phyloP scores from a whole-genome alignment of 1,139 yeast genomes.

The Entelexis paramagnoliae region DNA sequence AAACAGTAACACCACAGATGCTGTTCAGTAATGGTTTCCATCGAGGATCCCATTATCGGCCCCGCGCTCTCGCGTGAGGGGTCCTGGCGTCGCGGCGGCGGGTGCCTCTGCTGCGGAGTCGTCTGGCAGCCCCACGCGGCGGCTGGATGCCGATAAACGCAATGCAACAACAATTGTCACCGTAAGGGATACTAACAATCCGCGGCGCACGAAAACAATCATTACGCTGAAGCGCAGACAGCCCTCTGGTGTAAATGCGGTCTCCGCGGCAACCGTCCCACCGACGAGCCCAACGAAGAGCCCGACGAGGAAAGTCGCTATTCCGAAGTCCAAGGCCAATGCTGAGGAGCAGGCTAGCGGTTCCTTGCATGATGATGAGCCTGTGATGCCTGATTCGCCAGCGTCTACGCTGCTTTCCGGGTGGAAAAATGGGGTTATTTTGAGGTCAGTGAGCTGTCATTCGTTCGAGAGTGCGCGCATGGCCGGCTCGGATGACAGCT shows the following conservation, averaged over 20 bases:
- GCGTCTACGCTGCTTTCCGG: background rate
- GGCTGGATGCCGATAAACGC: background rate
- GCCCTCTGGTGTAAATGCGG: background rate
- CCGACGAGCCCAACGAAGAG: no score
- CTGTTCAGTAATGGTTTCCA: background rate
- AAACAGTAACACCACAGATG: background rate
- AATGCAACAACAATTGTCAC: background rate
- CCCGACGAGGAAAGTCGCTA: no score
- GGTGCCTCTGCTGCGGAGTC: background rate
- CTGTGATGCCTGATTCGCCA: constrained; percentile 6
- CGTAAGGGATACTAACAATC: background rate
- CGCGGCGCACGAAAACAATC: background rate
- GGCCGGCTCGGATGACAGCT: background rate
- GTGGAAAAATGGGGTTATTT: background rate
- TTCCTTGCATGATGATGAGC: no score
- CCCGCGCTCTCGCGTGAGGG: background rate
- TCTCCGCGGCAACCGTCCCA: no score
- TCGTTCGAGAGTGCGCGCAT: background rate
- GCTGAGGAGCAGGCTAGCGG: no score
- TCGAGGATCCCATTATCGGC: background rate
- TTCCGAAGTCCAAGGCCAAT: no score
- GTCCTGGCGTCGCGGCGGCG: background rate
- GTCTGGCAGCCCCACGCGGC: background rate
- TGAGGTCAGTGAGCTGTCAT: background rate
- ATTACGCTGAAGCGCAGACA: background rate